These are phyloP conservation scores for Penicillium sp. DNA, from an alignment of 2,329 filamentous ascomycete genomes.

Conservation along the genomic window DNA sequence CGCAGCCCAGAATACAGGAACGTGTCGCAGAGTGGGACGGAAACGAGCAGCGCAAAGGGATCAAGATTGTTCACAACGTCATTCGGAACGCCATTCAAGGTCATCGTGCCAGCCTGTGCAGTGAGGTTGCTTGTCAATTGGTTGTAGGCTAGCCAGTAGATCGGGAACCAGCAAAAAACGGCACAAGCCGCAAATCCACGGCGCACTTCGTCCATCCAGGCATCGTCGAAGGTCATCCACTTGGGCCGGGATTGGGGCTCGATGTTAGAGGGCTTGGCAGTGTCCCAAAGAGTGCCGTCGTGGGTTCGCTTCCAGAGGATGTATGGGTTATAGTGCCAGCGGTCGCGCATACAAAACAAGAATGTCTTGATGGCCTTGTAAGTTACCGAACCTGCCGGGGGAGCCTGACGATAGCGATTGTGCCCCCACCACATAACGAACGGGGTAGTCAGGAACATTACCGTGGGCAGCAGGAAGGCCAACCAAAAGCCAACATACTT, in stretches of 20 bases:
- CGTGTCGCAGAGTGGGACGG: not conserved
- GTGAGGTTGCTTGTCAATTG: conserved; percentile 56
- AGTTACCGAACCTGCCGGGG: not conserved
- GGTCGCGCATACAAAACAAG: not conserved
- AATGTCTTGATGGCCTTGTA: not conserved
- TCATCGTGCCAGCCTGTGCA: conserved; percentile 55
- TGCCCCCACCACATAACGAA: not conserved
- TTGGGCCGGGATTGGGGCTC: conserved; percentile 8
- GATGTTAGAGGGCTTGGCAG: conserved; percentile 4
- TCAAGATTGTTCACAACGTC: not conserved
- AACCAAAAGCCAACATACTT: not conserved
- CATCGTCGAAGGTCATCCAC: conserved; percentile 62
- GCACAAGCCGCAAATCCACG: conserved; percentile 67
- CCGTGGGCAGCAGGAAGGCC: not conserved
- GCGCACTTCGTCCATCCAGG: conserved; percentile 75
- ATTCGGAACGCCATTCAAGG: conserved; percentile 32
- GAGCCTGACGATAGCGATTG: not conserved
- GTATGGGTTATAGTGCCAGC: not conserved
- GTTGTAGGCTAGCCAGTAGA: conserved; percentile 47
- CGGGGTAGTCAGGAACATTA: not conserved
- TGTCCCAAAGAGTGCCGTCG: not conserved
- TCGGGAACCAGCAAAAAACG: conserved; percentile 57
- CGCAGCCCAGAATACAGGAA: not conserved
- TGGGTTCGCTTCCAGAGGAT: not conserved
- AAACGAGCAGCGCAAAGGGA: not conserved